Base-by-base conservation (phyloP, 2,329 filamentous ascomycete species). In the Pseudofabraea citricarpa region DNA sequence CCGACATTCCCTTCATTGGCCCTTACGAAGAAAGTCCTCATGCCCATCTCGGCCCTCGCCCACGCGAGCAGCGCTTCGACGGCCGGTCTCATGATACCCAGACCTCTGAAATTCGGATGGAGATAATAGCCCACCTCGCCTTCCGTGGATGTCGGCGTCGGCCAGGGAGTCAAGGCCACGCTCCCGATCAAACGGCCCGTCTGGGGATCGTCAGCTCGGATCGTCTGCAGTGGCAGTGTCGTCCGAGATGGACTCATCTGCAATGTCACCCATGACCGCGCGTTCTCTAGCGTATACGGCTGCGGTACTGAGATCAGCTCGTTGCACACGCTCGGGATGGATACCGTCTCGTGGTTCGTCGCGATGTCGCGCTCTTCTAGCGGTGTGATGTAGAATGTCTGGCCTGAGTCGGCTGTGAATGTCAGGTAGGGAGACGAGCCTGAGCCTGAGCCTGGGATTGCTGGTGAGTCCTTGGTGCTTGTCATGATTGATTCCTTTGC, bases 71-170 rank as follows among this genome's bases (percentile, higher is more conserved):
- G 15, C 5, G 45, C 48, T 20, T 21, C 22, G n/a, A 51, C 48
- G n/a, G 29, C 45, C 2, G 35, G 10, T 5, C 21, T 27, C 32
- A 53, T 46, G 20, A 53, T 50, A 2, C 45, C 48, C 12, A 27
- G 36, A 10, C 48, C 48, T 21, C 36, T 24, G 15, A 20, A 48
- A 10, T 48, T 43, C 2, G 50, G 48, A 35, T 46, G 45, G 6
- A 51, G 23, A 23, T 42, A 50, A 43, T 53, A 53, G 10, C 48
- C 50, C 19, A 53, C 4, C 16, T 46, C 33, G 19, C 22, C 33
- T 21, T 44, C 43, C 13, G 13, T 31, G 6, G 27, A 31, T 12
- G 27, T 31, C 41, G 21, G 6, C 24, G 15, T 21, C 26, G 24
- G 22, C 12, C 16, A 15, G 5, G 36, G 31, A 6, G 19, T 39